phyloP scores from a whole-genome alignment of 306 rosid species.

The Abrus precatorius region DNA sequence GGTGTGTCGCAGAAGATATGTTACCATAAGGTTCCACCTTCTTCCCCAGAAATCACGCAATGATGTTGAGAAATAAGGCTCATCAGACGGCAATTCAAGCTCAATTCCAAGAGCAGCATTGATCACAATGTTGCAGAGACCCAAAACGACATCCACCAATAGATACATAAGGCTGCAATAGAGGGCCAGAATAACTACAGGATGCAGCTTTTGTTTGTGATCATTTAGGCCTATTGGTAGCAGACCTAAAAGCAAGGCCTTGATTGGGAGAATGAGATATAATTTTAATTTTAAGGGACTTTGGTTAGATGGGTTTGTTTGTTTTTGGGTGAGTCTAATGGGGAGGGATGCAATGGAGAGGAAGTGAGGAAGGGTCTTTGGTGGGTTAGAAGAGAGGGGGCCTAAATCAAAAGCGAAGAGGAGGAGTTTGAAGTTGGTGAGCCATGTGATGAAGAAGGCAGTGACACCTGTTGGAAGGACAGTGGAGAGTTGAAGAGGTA shows the following conservation, averaged over 20 bases:
- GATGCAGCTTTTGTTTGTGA: conserved; percentile 42
- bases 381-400: conserved; percentile 58
- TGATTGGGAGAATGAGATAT: conserved; percentile 33
- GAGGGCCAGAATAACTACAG: conserved; percentile 30
- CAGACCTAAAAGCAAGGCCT: conserved; percentile 28
- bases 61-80: conserved; percentile 73
- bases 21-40: conserved; percentile 83
- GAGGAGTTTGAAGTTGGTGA: conserved; percentile 57
- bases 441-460: conserved; percentile 59
- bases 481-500: conserved; percentile 53
- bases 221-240: conserved; percentile 34
- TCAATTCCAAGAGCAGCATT: conserved; percentile 43
- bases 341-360: conserved; percentile 65
- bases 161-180: conserved; percentile 58
- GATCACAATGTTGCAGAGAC: conserved; percentile 45
- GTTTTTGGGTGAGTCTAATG: conserved; percentile 39
- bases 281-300: conserved; percentile 7
- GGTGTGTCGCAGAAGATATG: conserved; percentile 59
- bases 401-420: conserved; percentile 56
- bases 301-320: conserved; percentile 32
- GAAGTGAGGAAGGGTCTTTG: conserved; percentile 58
- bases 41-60: conserved; percentile 85
- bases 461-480: conserved; percentile 47
- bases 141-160: conserved; percentile 54
- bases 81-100: conserved; percentile 66